Base-by-base conservation (phyloP, 495 filamentous ascomycete species). In the Penicillium cosmopolitanum region DNA sequence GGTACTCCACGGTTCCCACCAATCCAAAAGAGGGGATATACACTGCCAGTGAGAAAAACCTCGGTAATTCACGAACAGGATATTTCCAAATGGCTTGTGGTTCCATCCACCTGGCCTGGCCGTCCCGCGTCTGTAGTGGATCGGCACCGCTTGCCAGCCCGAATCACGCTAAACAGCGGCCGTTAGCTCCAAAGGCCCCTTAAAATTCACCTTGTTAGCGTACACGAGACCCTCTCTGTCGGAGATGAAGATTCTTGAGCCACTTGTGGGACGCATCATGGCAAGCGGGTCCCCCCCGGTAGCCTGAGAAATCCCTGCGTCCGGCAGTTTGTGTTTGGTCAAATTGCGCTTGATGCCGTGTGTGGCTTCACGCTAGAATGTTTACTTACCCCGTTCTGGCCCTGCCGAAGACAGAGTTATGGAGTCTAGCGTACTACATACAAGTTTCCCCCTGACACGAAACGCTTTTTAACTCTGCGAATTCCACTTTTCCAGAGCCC, bases 371-470 rank as follows among this genome's bases (percentile, higher is more conserved):
- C 42, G 16, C 42, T 44, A 44, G 42, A 44, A 16, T 19, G 6
- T 19, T 44, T 44, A 44, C 42, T 31, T 44, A 44, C 42, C 16
- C 7, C 15, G 42, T 16, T 18, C 42, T 44, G 42, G 42, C 16
- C n/a, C 42, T 44, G 15, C 18, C 16, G 42, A 44, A n/a, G 42
- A 44, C 11, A 44, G 42, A 19, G 13, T 3, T 44, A 44, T 44
- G 42, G 42, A 19, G 42, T 44, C 16, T 44, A 44, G 42, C 42
- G 12, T n/a, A 44, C 15, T 18, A 44, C 42, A 16, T 44, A 19
- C 42, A 44, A 44, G 36, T 13, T 44, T 44, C 16, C 42, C 42
- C 42, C 42, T 44, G 42, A 44, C 42, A 44, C 42, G 12, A n/a
- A 44, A 16, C n/a, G 4, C n/a, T 44, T 5, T 16, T 44, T 19